These are phyloP conservation scores for Mariannaea elegans DNA, from an alignment of 2,329 filamentous ascomycete genomes.

Conservation along the genomic window DNA sequence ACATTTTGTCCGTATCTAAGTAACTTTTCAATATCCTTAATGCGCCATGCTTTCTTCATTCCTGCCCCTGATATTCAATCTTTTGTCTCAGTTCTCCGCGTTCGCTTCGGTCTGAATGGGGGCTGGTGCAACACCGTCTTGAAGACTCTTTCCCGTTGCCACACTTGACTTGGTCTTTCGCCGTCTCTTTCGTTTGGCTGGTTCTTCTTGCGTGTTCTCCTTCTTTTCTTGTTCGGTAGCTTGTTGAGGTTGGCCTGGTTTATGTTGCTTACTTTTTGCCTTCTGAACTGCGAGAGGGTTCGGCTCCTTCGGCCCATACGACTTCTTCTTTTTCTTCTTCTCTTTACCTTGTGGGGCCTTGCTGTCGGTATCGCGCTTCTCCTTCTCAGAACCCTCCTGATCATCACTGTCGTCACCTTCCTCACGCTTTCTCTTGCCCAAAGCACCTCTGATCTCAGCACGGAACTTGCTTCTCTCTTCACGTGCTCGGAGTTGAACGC, in stretches of 20 bases:
- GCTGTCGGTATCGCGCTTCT: constrained; percentile 33
- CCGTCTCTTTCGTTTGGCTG: constrained; percentile 44
- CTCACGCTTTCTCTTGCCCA: constrained; percentile 62
- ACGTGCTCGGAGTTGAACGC: constrained; percentile 67
- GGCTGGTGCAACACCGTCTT: constrained; percentile 14
- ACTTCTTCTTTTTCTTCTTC: constrained; percentile 65
- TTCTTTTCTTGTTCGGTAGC: constrained; percentile 44
- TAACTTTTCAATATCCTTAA: constrained; percentile 19
- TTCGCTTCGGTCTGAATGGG: constrained; percentile 20
- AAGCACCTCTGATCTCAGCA: constrained; percentile 67
- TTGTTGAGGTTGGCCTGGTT: constrained; percentile 42
- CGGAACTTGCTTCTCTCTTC: constrained; percentile 81
- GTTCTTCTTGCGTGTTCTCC: constrained; percentile 34
- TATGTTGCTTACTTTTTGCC: constrained; percentile 66
- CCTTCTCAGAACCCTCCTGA: constrained; percentile 23
- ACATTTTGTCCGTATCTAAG: constrained; percentile 9
- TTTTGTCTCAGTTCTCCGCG: constrained; percentile 31
- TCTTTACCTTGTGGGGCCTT: constrained; percentile 29
- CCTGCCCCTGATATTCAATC: constrained; percentile 17
- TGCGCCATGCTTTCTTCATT: constrained; percentile 31
- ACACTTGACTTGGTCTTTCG: constrained; percentile 42
- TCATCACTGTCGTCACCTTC: constrained; percentile 46
- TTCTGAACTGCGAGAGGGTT: constrained; percentile 79
- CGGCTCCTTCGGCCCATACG: constrained; percentile 71
- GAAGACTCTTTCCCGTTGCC: constrained; percentile 19